A percentile compares a stretch with the other conserved stretches of the same genome.
phyloP scores from a whole-genome alignment of 495 filamentous ascomycete genomes.

The Hypoxylon lienhwacheense region DNA sequence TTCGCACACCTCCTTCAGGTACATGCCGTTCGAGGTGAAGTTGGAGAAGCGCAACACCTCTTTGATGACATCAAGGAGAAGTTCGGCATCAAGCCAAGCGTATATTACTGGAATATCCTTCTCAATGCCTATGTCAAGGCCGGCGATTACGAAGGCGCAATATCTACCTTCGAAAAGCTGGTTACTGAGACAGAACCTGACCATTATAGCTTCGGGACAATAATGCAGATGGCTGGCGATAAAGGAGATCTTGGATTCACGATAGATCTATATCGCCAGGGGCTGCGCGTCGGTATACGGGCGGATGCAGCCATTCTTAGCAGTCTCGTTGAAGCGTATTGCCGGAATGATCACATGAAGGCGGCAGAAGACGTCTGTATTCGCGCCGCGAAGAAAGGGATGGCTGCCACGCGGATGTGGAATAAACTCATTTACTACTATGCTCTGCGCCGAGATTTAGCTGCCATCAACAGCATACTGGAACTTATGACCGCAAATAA shows the following conservation, averaged over 20 bases:
- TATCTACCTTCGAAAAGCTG: slow-evolving; percentile 61
- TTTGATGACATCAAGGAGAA: slow-evolving; percentile 61
- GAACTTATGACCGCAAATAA: slow-evolving; percentile 60
- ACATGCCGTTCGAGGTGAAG: slow-evolving; percentile 65
- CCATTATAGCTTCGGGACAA: slow-evolving; percentile 63
- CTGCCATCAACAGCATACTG: slow-evolving; percentile 60
- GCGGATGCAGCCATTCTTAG: slow-evolving; percentile 56
- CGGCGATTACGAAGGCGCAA: slow-evolving; percentile 64
- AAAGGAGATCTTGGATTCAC: slow-evolving; percentile 74
- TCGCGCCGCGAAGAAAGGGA: slow-evolving; percentile 43
- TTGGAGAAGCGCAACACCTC: slow-evolving; percentile 55
- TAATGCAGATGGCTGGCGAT: slow-evolving; percentile 71
- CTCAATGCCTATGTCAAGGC: slow-evolving; percentile 69
- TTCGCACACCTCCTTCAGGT: slow-evolving; percentile 61
- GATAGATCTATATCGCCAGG: slow-evolving; percentile 61
- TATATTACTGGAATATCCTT: slow-evolving; percentile 72
- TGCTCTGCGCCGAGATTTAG: slow-evolving; percentile 65
- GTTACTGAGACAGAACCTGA: slow-evolving; percentile 53
- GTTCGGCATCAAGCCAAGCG: slow-evolving; percentile 57
- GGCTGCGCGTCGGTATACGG: slow-evolving; percentile 41
- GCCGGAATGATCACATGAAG: slow-evolving; percentile 60
- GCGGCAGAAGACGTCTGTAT: slow-evolving; percentile 64
- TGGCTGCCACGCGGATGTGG: slow-evolving; percentile 67
- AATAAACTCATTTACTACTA: slow-evolving; percentile 72
- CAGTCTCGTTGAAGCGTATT: slow-evolving; percentile 67